These are phyloP conservation scores for Tolypocladium tropicale DNA, from an alignment of 2,329 filamentous ascomycete species.

Conservation along the genomic window DNA sequence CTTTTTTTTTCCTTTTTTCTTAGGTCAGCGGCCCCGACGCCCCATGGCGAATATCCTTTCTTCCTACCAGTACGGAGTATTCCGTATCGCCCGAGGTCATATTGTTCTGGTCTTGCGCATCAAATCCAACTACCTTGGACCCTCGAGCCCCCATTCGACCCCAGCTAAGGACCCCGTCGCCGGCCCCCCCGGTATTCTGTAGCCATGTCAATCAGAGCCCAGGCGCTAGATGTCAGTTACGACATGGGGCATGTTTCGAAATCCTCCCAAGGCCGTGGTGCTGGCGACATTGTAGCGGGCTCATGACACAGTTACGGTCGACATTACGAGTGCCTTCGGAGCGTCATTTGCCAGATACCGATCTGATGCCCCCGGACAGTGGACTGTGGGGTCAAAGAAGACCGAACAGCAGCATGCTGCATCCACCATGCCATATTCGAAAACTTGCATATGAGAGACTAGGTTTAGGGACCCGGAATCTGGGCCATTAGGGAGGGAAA, in stretches of 20 bases:
- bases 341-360: background rate
- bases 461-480: background rate
- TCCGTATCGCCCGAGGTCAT: no score
- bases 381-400: background rate
- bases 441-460: background rate
- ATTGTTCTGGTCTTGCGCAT: no score
- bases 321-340: background rate
- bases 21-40: background rate
- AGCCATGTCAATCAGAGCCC: background rate
- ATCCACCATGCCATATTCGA: background rate
- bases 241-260: background rate
- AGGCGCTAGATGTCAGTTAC: background rate
- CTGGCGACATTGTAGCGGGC: background rate
- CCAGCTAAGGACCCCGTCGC: background rate
- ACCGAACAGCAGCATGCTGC: background rate
- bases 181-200: no score
- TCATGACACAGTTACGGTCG: background rate
- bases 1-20: background rate
- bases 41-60: background rate
- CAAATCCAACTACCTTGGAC: background rate
- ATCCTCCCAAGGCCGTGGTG: background rate
- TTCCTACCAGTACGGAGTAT: background rate
- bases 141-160: background rate
- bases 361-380: background rate
- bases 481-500: background rate